These are phyloP conservation scores for Alternaria sp. DNA, from an alignment of 2,329 filamentous ascomycete genomes.

Conservation along the genomic window DNA sequence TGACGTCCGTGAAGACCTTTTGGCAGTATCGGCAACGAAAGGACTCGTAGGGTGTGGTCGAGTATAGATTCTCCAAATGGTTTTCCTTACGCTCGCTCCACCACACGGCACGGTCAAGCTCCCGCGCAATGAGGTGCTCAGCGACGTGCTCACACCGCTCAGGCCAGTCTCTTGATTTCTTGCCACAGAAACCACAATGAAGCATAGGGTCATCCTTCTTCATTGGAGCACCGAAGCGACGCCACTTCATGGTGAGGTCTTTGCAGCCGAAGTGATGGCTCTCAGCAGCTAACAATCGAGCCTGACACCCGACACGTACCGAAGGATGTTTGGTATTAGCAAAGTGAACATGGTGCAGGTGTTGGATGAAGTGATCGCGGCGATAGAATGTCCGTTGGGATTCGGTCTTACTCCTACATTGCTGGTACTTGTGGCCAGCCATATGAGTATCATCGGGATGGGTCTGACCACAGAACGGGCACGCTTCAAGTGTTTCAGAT, in stretches of 20 bases:
- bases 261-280: constrained; percentile 49
- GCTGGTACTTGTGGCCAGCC: constrained; percentile 47
- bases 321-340: constrained; percentile 47
- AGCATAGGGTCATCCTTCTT: constrained; percentile 49
- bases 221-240: constrained; percentile 47
- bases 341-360: constrained; percentile 50
- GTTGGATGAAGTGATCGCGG: constrained; percentile 49
- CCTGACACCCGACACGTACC: constrained; percentile 44
- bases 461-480: constrained; percentile 46
- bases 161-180: constrained; percentile 43
- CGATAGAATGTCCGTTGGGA: constrained; percentile 50
- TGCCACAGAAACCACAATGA: constrained; percentile 49
- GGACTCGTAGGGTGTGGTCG: constrained; percentile 39
- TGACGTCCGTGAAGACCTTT: constrained; percentile 44
- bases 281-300: constrained; percentile 40
- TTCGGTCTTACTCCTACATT: constrained; percentile 47
- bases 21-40: constrained; percentile 48
- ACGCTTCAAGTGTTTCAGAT: constrained; percentile 33
- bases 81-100: constrained; percentile 46
- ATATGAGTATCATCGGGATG: constrained; percentile 48
- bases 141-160: constrained; percentile 47
- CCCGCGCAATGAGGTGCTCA: constrained; percentile 44
- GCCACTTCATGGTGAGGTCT: constrained; percentile 48
- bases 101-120: constrained; percentile 43
- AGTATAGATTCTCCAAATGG: constrained; percentile 46